Percentiles rank a stretch among this genome's conserved stretches.
Evolutionary conservation across 2,329 filamentous ascomycete genomes (phyloP).

Genomic region (Cryphonectria radicalis): DNA sequence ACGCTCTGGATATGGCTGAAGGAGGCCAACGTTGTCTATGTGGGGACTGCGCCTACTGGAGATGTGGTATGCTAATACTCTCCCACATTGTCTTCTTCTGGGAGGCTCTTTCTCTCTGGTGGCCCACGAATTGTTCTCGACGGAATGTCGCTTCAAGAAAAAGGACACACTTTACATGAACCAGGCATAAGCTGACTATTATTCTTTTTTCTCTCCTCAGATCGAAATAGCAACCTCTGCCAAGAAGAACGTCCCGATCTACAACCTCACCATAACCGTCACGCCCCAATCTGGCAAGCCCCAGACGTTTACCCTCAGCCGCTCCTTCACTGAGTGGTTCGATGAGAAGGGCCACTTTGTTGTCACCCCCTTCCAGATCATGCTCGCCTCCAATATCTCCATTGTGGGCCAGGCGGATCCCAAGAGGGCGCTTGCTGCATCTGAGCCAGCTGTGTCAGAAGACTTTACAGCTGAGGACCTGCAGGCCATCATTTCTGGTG

Average conservation of each 20-base stretch:
- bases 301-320: slow-evolving; percentile 58
- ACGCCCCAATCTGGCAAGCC: slow-evolving; percentile 42
- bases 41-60: slow-evolving; percentile 69
- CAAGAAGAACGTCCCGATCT: slow-evolving; percentile 81
- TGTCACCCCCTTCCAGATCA: slow-evolving; percentile 75
- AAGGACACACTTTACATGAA: neutral
- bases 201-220: slow-evolving; percentile 44
- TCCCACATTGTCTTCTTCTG: slow-evolving; percentile 13
- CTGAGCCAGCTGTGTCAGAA: slow-evolving; percentile 43
- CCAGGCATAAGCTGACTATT: neutral
- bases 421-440: slow-evolving; percentile 48
- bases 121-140: neutral
- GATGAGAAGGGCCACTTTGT: slow-evolving; percentile 74
- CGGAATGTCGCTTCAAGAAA: neutral
- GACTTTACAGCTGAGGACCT: slow-evolving; percentile 50
- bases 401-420: slow-evolving; percentile 69
- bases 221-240: slow-evolving; percentile 73
- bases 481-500: slow-evolving; percentile 49
- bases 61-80: slow-evolving; percentile 57
- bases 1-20: slow-evolving; percentile 85
- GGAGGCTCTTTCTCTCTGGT: neutral
- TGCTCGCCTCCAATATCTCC: slow-evolving; percentile 71
- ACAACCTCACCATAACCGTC: slow-evolving; percentile 72
- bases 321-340: slow-evolving; percentile 77
- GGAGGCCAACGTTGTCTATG: slow-evolving; percentile 82